phyloP scores from a whole-genome alignment of 371 early-diverging fungal genomes.

The Mucor plumbeus region DNA sequence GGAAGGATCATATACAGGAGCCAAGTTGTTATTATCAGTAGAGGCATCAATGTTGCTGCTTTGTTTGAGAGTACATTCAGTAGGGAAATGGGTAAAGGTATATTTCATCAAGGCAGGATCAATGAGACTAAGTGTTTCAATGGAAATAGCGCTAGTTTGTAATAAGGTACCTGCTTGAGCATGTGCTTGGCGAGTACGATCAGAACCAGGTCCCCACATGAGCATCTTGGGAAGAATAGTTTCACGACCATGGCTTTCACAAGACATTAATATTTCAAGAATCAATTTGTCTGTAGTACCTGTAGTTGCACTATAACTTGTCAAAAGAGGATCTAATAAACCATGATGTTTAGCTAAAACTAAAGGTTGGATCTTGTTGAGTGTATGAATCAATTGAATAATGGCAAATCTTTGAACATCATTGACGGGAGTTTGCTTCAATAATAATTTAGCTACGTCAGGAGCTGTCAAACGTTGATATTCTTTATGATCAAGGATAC shows the following conservation, averaged over 20 bases:
- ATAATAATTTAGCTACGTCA: constrained; percentile 16
- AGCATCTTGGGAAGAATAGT: constrained; percentile 57
- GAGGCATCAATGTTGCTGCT: constrained; percentile 6
- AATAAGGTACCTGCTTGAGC: constrained; percentile 47
- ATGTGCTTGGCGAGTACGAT: constrained; percentile 48
- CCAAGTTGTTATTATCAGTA: background rate
- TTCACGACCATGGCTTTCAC: constrained; percentile 51
- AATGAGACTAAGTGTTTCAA: constrained; percentile 67
- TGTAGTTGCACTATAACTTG: constrained; percentile 65
- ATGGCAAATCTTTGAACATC: constrained; percentile 51
- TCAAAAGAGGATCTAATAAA: constrained; percentile 55
- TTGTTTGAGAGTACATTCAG: constrained; percentile 34
- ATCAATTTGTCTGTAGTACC: constrained; percentile 53
- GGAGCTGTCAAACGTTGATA: constrained; percentile 40
- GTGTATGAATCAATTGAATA: constrained; percentile 47
- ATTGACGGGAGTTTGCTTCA: constrained; percentile 19
- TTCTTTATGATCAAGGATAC: constrained; percentile 44
- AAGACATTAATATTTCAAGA: constrained; percentile 51
- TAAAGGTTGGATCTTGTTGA: constrained; percentile 55
- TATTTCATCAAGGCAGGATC: constrained; percentile 71
- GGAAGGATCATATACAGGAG: constrained; percentile 62
- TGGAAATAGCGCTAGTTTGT: constrained; percentile 40
- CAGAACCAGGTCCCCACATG: constrained; percentile 63
- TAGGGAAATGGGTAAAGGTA: constrained; percentile 64
- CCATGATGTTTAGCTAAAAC: constrained; percentile 49